Conservation (phyloP, 257 asterid genomes). For the Ilex asprella region DNA sequence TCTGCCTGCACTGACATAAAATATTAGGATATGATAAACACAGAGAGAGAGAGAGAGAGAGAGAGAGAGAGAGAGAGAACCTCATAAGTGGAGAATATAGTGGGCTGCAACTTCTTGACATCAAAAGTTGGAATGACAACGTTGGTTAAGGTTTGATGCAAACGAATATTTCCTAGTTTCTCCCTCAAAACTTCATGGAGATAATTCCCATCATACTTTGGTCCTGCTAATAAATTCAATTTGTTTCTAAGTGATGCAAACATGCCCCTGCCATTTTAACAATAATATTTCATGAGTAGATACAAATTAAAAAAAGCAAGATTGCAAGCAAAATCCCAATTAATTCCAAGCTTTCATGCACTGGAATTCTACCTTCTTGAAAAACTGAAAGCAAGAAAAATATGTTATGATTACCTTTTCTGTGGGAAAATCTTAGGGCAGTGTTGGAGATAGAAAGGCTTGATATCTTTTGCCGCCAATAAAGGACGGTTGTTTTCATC, state of each 20-base stretch:
- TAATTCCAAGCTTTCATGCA: no score
- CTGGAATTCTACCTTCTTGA: no score
- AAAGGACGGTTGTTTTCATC: slow-evolving; percentile 38
- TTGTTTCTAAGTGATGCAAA: slow-evolving; percentile 11
- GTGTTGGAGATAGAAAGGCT: slow-evolving; percentile 34
- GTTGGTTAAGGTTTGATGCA: slow-evolving; percentile 36
- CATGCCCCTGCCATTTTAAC: slow-evolving; percentile 20
- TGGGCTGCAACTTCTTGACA: slow-evolving; percentile 59
- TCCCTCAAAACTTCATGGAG: slow-evolving; percentile 29
- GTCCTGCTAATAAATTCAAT: slow-evolving; percentile 17
- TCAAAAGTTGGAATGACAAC: slow-evolving; percentile 69
- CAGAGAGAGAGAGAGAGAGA: no score
- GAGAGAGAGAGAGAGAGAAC: slow-evolving; percentile 8
- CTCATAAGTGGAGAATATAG: slow-evolving; percentile 45
- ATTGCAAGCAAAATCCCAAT: no score
- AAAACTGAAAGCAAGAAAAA: no score
- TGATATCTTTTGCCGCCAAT: slow-evolving; percentile 47
- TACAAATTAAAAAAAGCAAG: no score
- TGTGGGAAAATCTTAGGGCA: slow-evolving; percentile 55
- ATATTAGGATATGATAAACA: no score
- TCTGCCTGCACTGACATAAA: slow-evolving; percentile 17
- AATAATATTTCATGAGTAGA: no score
- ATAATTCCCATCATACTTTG: slow-evolving; percentile 41
- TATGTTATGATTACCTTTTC: slow-evolving; percentile 13
- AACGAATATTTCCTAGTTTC: slow-evolving; percentile 25